Base-by-base conservation (phyloP, 2,329 filamentous ascomycete genomes). In the Aspergillus unguis region DNA sequence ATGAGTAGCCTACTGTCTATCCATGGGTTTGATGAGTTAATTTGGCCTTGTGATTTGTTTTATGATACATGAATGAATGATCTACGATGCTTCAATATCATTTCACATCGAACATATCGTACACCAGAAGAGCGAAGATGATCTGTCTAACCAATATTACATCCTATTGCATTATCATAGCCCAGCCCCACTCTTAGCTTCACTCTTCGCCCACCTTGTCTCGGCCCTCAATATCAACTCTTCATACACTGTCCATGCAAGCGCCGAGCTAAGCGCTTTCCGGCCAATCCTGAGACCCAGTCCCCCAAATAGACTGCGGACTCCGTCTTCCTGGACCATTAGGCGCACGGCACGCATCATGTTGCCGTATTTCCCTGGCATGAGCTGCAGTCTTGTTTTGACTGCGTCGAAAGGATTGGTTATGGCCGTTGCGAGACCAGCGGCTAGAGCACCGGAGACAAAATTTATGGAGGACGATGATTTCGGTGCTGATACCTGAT, bases 351-450 rank as follows among this genome's bases (percentile, higher is more conserved):
- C 90, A 56, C 88, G 84, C 59, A 88, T 71, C 80, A 92, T 89
- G 65, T 97, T 96, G 32, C 80, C 79, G 67, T 97, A 99, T 52
- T 83, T 80, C 5, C 78, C 78, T 3, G 94, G 94, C 76, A 95
- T 89, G 32, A 99, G 79, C 74, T 99, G 94, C 61, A 99, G 85
- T 45, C 94, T 79, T 25, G 94, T 99, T 77, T 99, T 99, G 71
- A 97, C 85, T 1, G 91, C 91, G 72, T 99, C 94, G 65, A 97
- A 97, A 0, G 94, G 94, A 70, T 99, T 99, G 6, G 94, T 96
- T 35, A 97, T 80, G 3, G 87, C 86, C 1, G 92, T 96, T 50
- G 91, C 95, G 29, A 88, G 75, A 1, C 86, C 87, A 0, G 90
- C 92, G 3, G 92, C 91, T 3, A 92, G 66, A 3, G 90, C 84